phyloP scores from a whole-genome alignment of 2,329 filamentous ascomycete genomes.

The Chaetomiaceae sp. region DNA sequence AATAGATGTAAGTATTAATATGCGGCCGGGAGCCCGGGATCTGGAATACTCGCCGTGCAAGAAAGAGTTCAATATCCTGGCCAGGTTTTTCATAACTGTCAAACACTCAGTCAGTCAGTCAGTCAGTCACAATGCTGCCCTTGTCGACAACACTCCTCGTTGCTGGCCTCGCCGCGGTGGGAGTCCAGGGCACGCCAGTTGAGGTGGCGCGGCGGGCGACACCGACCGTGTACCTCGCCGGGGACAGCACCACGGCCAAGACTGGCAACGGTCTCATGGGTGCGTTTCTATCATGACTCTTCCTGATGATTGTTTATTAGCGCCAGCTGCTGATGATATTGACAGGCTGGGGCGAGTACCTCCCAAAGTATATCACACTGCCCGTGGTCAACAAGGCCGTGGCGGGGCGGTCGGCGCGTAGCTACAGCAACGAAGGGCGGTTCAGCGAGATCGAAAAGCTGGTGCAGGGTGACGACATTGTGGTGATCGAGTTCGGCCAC shows the following conservation, averaged over 20 bases:
- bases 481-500: slow-evolving; percentile 67
- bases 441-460: slow-evolving; percentile 50
- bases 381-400: slow-evolving; percentile 57
- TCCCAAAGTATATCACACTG: slow-evolving; percentile 42
- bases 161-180: slow-evolving; percentile 13
- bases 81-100: not conserved
- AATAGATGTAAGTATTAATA: not conserved
- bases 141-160: slow-evolving; percentile 7
- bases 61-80: no score
- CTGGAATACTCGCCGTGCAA: no score
- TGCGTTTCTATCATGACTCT: no score
- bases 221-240: slow-evolving; percentile 46
- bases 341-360: slow-evolving; percentile 53
- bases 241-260: slow-evolving; percentile 52
- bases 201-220: slow-evolving; percentile 17
- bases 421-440: slow-evolving; percentile 56
- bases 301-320: no score
- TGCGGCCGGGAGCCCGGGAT: not conserved
- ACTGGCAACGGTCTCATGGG: slow-evolving; percentile 30
- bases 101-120: not conserved
- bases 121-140: slow-evolving; percentile 10
- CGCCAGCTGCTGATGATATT: no score
- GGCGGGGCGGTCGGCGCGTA: slow-evolving; percentile 57
- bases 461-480: slow-evolving; percentile 53
- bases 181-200: slow-evolving; percentile 13